Evolutionary conservation across 2,329 filamentous ascomycete genomes (phyloP), one percentile per base, ranked within the genome.

Genomic region (Epicoccum nigrum): DNA sequence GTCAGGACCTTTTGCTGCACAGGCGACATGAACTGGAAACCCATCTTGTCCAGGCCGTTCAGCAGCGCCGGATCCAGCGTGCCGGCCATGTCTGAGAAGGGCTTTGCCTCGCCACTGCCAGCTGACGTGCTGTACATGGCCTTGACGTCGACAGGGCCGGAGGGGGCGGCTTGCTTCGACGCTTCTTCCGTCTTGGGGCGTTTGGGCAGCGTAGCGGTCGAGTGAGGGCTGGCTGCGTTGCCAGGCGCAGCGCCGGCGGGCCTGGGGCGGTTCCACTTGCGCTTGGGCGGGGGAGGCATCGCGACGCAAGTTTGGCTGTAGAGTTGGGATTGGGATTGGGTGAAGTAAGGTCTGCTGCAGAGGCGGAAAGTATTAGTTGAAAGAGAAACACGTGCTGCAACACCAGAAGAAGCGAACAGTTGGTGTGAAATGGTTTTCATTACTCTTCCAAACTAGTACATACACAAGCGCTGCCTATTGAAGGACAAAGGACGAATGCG

Each of bases 1-100:
- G 71, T 77, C 48, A 83, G 68, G 5, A 82, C 79, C 62, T 78
- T 79, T 42, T 81, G 75, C 59, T 83, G 81, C 11, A 83, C 81
- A 2, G 81, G 79, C 6, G 78, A 79, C 80, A 82, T 81, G 58
- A 64, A 74, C 68, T 73, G 67, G 35, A 72, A 74, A 41, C 70
- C 69, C 69, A 74, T 72, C 39, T 66, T 68, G 8, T 70, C 63
- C 51, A 74, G 43, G 13, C 65, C 65, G 16, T 67, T 50, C 20
- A 74, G 54, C 27, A 74, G 54, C 12, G 61, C 55, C 23, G 57
- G 41, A 34, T 72, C 51, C 44, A 74, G 51, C 16, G 28, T 57
- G 39, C 61, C 62, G 16, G 58, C 58, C 47, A 74, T 50, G 7
- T 57, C 65, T n/a, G 64, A 59, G 43, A 63, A 72, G 0, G 63